Base-by-base conservation (phyloP, 2,329 filamentous ascomycete genomes). In the Colletotrichum sp. region DNA sequence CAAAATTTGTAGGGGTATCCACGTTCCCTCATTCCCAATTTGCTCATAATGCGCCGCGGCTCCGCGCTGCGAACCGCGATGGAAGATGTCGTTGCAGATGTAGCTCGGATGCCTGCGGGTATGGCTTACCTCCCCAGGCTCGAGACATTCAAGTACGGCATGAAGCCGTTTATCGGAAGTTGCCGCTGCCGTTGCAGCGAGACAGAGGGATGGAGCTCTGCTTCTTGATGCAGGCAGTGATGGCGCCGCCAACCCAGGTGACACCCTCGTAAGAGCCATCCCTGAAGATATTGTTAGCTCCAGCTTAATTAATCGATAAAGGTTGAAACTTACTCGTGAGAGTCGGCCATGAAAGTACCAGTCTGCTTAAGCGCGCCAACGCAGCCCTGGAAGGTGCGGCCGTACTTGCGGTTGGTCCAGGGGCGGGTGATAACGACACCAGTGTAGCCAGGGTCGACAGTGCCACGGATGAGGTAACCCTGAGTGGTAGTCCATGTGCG, bases 391-490 rank as follows among this genome's bases (percentile, higher is more conserved):
- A 72, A 69, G 34, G 64, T 36, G 36, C 68, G 75, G 48, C 75
- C 75, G 64, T 69, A 77, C 34, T 48, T 59, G 64, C 75, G 75
- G 30, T 30, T 75, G 55, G 67, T 75, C 75, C 75, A 77, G 63
- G 75, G 75, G 9, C 57, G 70, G 28, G 68, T 69, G 57, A 77
- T 65, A 28, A 75, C 68, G 6, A 69, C 64, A 15, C 75, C 75
- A 2, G 75, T 75, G 30, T 75, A 24, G 68, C 75, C 75, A 12
- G 67, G 9, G 44, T 18, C 24, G n/a, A 77, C 24, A 28, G 59
- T 75, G 34, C 75, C 75, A 15, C 72, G 68, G 48, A 77, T 71
- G 24, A 75, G 52, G 36, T 69, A 32, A 4, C 72, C 68, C 7
- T 66, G 57, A 7, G 3, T 3, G 24, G 75, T 77, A 10, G 75